Evolutionary conservation across 345 rosid genomes (phyloP).

Genomic region (Ceriops decandra): DNA sequence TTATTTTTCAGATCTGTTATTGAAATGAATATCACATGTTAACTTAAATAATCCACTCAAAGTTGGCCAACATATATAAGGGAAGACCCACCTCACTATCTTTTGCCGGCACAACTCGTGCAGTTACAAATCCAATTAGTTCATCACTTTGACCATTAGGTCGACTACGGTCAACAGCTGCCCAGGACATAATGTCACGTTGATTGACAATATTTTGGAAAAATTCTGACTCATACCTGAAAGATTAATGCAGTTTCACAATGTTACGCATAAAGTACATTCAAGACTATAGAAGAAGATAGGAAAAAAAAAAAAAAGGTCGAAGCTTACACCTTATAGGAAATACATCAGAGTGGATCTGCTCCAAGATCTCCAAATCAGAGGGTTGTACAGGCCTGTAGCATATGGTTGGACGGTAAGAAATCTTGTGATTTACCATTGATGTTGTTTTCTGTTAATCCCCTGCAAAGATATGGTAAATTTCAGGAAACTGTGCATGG

Average conservation of each 20-base stretch:
- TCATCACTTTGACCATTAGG: slow-evolving; percentile 65
- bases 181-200: slow-evolving; percentile 83
- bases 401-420: slow-evolving; percentile 56
- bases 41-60: slow-evolving; percentile 8
- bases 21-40: not conserved
- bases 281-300: slow-evolving; percentile 14
- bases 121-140: slow-evolving; percentile 92
- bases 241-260: slow-evolving; percentile 22
- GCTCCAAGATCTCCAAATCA: slow-evolving; percentile 70
- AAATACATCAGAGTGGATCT: slow-evolving; percentile 67
- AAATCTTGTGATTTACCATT: slow-evolving; percentile 46
- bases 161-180: slow-evolving; percentile 77
- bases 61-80: not conserved
- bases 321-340: slow-evolving; percentile 60
- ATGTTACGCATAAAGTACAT: slow-evolving; percentile 8
- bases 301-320: not conserved
- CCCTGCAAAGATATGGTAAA: slow-evolving; percentile 38
- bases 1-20: not conserved
- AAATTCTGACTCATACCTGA: slow-evolving; percentile 92
- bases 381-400: slow-evolving; percentile 67
- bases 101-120: slow-evolving; percentile 60
- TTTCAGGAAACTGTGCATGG: slow-evolving; percentile 21
- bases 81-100: slow-evolving; percentile 74
- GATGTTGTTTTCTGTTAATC: slow-evolving; percentile 39
- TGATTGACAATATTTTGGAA: slow-evolving; percentile 83